Evolutionary conservation across 2,329 filamentous ascomycete species (phyloP).

Genomic region (Talaromyces atroroseus): DNA sequence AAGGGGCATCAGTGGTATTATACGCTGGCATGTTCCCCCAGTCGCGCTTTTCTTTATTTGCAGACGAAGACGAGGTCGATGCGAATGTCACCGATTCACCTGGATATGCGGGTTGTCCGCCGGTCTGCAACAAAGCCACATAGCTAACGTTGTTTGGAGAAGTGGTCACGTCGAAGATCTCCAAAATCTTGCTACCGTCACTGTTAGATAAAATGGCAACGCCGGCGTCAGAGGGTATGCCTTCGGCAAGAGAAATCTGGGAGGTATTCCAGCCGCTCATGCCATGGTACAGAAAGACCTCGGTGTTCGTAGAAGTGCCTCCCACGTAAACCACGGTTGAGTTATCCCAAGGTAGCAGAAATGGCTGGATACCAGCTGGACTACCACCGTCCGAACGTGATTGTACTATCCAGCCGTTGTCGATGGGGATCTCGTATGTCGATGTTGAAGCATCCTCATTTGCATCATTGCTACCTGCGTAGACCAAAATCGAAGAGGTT

Average conservation of each 20-base stretch:
- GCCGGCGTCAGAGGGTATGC: constrained; percentile 56
- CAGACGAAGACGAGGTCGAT: constrained; percentile 16
- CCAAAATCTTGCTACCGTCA: constrained; percentile 72
- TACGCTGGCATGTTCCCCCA: constrained; percentile 66
- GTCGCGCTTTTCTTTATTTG: constrained; percentile 49
- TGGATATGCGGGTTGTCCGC: constrained; percentile 48
- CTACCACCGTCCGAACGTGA: constrained; percentile 54
- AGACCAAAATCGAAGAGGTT: constrained; percentile 69
- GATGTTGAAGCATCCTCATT: constrained; percentile 57
- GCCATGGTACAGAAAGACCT: constrained; percentile 67
- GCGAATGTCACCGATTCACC: constrained; percentile 45
- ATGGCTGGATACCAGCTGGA: constrained; percentile 61
- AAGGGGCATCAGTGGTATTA: constrained; percentile 68
- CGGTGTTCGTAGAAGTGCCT: constrained; percentile 59
- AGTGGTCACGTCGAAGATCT: constrained; percentile 68
- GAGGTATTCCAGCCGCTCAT: constrained; percentile 62
- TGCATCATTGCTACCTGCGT: constrained; percentile 66
- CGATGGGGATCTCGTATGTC: constrained; percentile 68
- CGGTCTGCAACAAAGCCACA: constrained; percentile 59
- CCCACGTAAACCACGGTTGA: constrained; percentile 69
- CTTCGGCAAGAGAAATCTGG: constrained; percentile 56
- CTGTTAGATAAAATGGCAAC: constrained; percentile 63
- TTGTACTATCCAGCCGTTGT: constrained; percentile 51
- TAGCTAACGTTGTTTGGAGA: constrained; percentile 71
- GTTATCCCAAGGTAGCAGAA: constrained; percentile 69